Evolutionary conservation across 2,329 filamentous ascomycete genomes (phyloP).

Genomic region (Xylariaceae sp.): DNA sequence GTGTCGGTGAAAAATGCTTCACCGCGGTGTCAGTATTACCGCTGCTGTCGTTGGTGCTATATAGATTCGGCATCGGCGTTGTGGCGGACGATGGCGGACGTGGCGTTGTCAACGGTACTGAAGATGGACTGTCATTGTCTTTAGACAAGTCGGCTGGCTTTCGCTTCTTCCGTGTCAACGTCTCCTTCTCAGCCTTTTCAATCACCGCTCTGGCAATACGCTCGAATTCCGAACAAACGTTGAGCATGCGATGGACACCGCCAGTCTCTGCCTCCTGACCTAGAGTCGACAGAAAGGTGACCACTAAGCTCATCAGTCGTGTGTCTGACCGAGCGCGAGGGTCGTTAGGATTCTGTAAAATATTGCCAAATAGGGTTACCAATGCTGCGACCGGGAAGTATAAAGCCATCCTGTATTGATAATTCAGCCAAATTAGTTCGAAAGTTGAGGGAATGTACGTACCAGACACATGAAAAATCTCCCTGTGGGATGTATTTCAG

Average conservation of each 20-base stretch:
- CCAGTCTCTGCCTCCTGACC: conserved; percentile 86
- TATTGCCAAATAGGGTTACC: conserved; percentile 93
- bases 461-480: conserved; percentile 94
- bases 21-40: conserved; percentile 17
- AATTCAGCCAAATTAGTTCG: conserved; percentile 1
- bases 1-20: conserved; percentile 30
- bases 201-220: conserved; percentile 87
- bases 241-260: conserved; percentile 88
- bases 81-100: conserved; percentile 26
- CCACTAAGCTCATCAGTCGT: conserved; percentile 86
- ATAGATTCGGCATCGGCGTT: conserved; percentile 23
- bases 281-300: conserved; percentile 84
- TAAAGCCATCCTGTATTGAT: conserved; percentile 66
- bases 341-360: conserved; percentile 91
- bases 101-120: conserved; percentile 14
- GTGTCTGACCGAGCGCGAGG: conserved; percentile 82
- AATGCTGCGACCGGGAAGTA: conserved; percentile 96
- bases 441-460: conserved; percentile 36
- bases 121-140: conserved; percentile 25
- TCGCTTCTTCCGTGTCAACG: conserved; percentile 74
- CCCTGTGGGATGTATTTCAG: conserved; percentile 96
- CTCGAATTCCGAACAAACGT: conserved; percentile 93
- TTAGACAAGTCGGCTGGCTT: conserved; percentile 47
- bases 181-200: conserved; percentile 85
- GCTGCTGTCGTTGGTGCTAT: conserved; percentile 34